phyloP scores from a whole-genome alignment of 768 basidiomycete genomes.

The Amanita rubescens region DNA sequence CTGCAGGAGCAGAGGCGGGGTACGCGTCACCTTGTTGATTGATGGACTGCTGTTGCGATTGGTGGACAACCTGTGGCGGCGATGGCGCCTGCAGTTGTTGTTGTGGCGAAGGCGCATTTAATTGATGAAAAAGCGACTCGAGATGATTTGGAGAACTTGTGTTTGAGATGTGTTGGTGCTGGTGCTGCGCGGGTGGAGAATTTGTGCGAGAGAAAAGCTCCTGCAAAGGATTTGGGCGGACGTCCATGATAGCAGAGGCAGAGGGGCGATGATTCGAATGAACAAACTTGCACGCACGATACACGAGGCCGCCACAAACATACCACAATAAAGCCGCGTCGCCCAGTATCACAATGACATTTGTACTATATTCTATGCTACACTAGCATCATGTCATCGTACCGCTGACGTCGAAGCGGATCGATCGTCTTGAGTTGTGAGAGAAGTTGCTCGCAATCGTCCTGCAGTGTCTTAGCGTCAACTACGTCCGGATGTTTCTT shows the following conservation, averaged over 20 bases:
- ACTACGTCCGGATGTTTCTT: constrained; percentile 31
- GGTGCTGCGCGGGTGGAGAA: constrained; percentile 7
- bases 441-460: constrained; percentile 46
- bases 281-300: constrained; percentile 30
- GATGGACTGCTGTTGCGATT: constrained; percentile 16
- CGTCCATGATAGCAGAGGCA: constrained; percentile 29
- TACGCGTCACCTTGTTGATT: constrained; percentile 11
- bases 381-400: constrained; percentile 46
- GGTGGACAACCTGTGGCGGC: background rate
- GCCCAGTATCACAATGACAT: background rate
- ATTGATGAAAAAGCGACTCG: constrained; percentile 60
- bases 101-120: constrained; percentile 36
- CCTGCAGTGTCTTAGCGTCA: constrained; percentile 27
- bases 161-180: constrained; percentile 26
- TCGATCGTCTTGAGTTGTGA: constrained; percentile 57
- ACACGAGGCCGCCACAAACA: constrained; percentile 36
- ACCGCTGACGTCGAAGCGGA: constrained; percentile 55
- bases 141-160: constrained; percentile 51
- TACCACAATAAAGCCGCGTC: constrained; percentile 8
- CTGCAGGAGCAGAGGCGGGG: constrained; percentile 31
- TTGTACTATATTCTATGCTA: background rate
- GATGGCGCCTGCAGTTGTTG: constrained; percentile 14
- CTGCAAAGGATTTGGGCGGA: constrained; percentile 31
- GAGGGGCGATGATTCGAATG: constrained; percentile 6
- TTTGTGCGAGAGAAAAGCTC: constrained; percentile 42